Conservation (phyloP, 2,329 filamentous ascomycete genomes). For the Xylariaceae sp. region DNA sequence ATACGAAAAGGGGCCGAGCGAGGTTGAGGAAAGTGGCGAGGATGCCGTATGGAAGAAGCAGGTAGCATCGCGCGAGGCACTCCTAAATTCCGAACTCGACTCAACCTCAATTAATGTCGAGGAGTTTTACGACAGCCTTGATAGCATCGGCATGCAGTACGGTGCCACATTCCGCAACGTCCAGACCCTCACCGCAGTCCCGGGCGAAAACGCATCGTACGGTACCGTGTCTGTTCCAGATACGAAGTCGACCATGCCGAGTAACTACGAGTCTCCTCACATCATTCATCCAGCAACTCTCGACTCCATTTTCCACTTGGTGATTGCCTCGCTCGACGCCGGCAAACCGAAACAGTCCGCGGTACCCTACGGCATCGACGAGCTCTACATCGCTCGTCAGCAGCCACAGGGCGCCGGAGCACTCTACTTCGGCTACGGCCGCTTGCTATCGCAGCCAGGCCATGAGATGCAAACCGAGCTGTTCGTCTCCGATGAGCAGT, state of each 20-base stretch:
- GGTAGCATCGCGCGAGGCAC: slow-evolving; percentile 21
- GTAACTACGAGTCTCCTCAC: slow-evolving; percentile 49
- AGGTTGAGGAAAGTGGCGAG: background rate
- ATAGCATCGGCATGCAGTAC: slow-evolving; percentile 50
- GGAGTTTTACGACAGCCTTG: slow-evolving; percentile 48
- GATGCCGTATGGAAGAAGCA: background rate
- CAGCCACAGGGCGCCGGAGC: background rate
- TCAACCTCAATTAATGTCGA: slow-evolving; percentile 2
- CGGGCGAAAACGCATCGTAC: slow-evolving; percentile 29
- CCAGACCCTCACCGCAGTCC: slow-evolving; percentile 29
- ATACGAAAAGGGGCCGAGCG: slow-evolving; percentile 10
- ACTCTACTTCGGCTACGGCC: background rate
- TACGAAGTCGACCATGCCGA: slow-evolving; percentile 50
- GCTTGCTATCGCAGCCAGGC: background rate
- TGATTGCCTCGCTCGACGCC: background rate
- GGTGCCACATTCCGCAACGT: slow-evolving; percentile 49
- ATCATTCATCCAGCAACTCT: slow-evolving; percentile 56
- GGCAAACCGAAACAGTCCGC: background rate
- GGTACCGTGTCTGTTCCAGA: slow-evolving; percentile 42
- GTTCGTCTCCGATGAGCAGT: background rate
- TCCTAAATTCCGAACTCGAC: slow-evolving; percentile 6
- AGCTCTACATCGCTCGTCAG: slow-evolving; percentile 1
- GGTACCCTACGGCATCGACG: slow-evolving; percentile 2
- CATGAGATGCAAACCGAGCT: background rate
- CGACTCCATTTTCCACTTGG: slow-evolving; percentile 50